A percentile compares a stretch with the other conserved stretches of the same genome.
phyloP scores from a whole-genome alignment of 331 rosid species.

The Phaseolus coccineus region DNA sequence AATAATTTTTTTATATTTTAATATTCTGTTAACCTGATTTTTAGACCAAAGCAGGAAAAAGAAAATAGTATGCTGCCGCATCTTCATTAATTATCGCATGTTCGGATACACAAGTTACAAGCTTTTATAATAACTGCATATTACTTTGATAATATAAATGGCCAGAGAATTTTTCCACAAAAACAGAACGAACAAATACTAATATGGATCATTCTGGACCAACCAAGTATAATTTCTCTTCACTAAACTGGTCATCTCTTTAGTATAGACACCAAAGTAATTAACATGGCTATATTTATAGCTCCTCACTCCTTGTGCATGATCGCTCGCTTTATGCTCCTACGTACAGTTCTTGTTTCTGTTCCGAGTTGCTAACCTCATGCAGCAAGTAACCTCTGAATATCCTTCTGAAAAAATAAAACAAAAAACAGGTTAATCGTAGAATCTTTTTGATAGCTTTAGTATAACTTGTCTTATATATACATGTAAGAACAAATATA shows the following conservation, averaged over 20 bases:
- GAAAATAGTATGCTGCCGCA: background rate
- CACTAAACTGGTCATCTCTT: background rate
- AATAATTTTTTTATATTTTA: too few species aligned
- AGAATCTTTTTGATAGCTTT: background rate
- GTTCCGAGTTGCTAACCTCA: slow-evolving; percentile 48
- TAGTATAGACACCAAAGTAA: slow-evolving; percentile 17
- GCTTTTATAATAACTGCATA: background rate
- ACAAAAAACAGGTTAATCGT: slow-evolving; percentile 35
- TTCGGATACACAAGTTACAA: background rate
- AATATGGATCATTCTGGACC: background rate
- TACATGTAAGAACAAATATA: background rate
- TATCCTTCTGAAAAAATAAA: slow-evolving; percentile 75
- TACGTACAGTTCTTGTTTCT: slow-evolving; percentile 13
- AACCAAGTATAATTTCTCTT: background rate
- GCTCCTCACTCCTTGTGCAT: slow-evolving; percentile 8
- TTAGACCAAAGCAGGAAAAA: background rate
- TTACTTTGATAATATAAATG: background rate
- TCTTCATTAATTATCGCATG: too few species aligned
- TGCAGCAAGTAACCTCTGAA: slow-evolving; percentile 82
- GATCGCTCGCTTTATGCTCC: slow-evolving; percentile 8
- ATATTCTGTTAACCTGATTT: background rate
- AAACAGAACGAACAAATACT: background rate
- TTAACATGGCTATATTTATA: slow-evolving; percentile 28
- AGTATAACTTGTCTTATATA: background rate
- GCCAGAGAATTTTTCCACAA: slow-evolving; percentile 1